Evolutionary conservation across 345 rosid genomes (phyloP), one percentile per base, ranked within the genome.

Genomic region (Populus deltoides): DNA sequence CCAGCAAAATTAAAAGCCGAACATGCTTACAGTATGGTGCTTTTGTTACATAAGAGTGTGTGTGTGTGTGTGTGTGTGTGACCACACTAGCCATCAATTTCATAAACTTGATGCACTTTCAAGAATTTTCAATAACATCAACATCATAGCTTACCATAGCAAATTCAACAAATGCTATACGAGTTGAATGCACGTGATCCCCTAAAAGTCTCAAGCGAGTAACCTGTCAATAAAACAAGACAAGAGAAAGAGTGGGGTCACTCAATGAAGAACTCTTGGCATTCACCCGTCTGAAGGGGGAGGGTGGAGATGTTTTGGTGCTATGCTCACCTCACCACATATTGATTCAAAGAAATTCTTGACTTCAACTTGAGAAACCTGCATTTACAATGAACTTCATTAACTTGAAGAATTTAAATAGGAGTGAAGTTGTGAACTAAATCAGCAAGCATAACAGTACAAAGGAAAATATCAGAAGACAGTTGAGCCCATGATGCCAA

Each of bases 161-260:
- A 83, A 94, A 94, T 83, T 94, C 98, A 77, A 92, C 93, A 81
- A 94, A 94, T 72, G 93, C 96, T 81, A 91, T 94, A 78, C 94
- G 92, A 80, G 90, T 92, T 53, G 97, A 92, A 85, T 94, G 98
- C 80, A 89, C 83, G 22, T 91, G 85, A 84, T 92, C 97, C 17
- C 98, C 97, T 75, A 91, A 85, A 78, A 94, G 90, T 90, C 96
- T 92, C 86, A 94, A 85, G 67, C 91, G 93, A 78, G 92, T 89
- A 66, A 94, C 98, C 98, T 94, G 80, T 22, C 59, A 53, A 68
- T 73, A 12, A 77, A 38, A 75, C 70, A 45, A 27, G 43, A 41
- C 75, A 67, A 17, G 36, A 71, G 7, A 43, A 59, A 41, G 27
- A 61, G 20, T 39, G 5, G 1, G 3, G 25, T 66, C 68, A 72